Base-by-base conservation (phyloP, 352 stramenopile species). In the Pythium diclinum region DNA sequence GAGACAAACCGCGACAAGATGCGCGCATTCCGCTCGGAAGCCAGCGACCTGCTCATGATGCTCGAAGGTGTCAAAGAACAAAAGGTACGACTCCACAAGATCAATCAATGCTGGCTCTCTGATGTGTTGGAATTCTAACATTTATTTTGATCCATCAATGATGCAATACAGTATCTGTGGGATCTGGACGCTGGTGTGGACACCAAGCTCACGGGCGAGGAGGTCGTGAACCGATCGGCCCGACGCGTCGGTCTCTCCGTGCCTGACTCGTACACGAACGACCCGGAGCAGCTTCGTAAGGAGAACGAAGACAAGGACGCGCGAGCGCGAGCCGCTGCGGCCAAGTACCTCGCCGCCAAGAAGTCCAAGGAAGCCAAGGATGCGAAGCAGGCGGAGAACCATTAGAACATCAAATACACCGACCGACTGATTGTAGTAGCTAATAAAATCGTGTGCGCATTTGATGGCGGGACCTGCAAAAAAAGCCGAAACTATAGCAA, bases 161-260 rank as follows among this genome's bases (percentile, higher is more conserved):
- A 28, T 46, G 21, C n/a, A 71, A 6, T 62, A 0, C 52, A 94
- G 83, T 76, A 67, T 59, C 62, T 94, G 54, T 93, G 83, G 86
- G 74, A 81, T 2, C 66, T 94, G 58, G 86, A 94, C 38, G 79
- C 79, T 25, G 86, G 86, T 44, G 38, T 76, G 6, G 86, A 94
- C 59, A 82, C 79, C 57, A 87, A 86, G 59, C 72, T 94, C 14
- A 71, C 78, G 44, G 70, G 78, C 3, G 61, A 89, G 21, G 84
- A 93, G 44, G 88, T 94, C 44, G 84, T 94, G 48, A 76, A 91
- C 62, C 81, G 79, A 17, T 92, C 86, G 21, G 86, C 86, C 23
- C 75, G 79, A 55, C 84, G 82, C 61, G 86, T 94, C 13, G 86
- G 86, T 30, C 79, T 94, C 3, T 67, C 77, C n/a, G 75, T 94